These are phyloP conservation scores for Botrytis paeoniae DNA, from an alignment of 2,329 filamentous ascomycete species.

Conservation along the genomic window DNA sequence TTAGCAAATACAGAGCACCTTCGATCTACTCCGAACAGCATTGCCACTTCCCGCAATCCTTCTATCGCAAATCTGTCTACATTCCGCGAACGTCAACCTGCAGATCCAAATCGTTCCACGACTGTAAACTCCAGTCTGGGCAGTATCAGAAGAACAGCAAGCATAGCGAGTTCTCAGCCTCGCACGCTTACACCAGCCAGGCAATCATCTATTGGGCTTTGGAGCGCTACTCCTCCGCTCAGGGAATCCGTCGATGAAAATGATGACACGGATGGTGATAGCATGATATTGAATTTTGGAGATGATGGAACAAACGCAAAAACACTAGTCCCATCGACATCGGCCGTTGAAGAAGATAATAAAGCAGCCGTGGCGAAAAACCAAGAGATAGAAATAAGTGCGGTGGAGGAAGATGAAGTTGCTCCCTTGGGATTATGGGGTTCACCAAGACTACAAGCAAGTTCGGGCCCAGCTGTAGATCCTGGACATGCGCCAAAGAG, in stretches of 20 bases:
- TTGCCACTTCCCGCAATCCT: slow-evolving; percentile 39
- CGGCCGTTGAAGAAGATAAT: neutral
- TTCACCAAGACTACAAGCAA: slow-evolving; percentile 40
- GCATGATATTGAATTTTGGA: slow-evolving; percentile 53
- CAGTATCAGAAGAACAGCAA: slow-evolving; percentile 37
- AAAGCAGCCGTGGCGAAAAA: neutral
- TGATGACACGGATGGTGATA: slow-evolving; percentile 31
- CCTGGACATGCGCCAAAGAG: slow-evolving; percentile 49
- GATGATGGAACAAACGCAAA: slow-evolving; percentile 9
- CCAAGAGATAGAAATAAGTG: neutral
- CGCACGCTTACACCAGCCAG: slow-evolving; percentile 30
- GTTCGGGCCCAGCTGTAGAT: slow-evolving; percentile 40
- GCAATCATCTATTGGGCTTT: slow-evolving; percentile 46
- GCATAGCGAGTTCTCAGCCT: slow-evolving; percentile 28
- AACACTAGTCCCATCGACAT: neutral
- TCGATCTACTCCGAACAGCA: slow-evolving; percentile 42
- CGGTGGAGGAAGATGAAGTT: slow-evolving; percentile 34
- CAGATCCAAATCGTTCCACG: slow-evolving; percentile 20
- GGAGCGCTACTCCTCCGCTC: slow-evolving; percentile 44
- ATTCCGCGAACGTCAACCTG: slow-evolving; percentile 32
- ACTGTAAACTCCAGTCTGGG: slow-evolving; percentile 30
- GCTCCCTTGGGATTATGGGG: slow-evolving; percentile 43
- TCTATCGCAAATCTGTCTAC: slow-evolving; percentile 32
- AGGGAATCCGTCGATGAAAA: slow-evolving; percentile 50
- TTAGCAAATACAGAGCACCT: slow-evolving; percentile 75